Conservation (phyloP, 257 asterid species). For the Jacaranda copaia region DNA sequence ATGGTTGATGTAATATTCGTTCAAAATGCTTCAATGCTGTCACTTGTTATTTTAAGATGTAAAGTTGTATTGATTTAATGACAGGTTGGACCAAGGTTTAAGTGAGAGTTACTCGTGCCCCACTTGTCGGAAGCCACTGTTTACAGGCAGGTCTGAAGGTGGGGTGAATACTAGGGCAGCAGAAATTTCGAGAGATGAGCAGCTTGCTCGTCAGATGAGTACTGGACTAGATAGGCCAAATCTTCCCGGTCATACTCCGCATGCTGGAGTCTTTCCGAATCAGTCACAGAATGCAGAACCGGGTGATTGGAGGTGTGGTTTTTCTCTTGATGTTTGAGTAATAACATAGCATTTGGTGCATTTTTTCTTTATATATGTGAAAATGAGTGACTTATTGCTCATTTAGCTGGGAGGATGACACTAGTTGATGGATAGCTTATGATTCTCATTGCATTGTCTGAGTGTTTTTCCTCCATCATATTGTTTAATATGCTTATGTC, state of each 20-base stretch:
- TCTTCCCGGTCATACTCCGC: conserved; percentile 66
- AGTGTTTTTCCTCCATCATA: neutral
- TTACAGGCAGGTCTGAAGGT: conserved; percentile 61
- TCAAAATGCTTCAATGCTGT: conserved; percentile 12
- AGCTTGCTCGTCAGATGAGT: conserved; percentile 91
- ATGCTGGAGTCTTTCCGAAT: conserved; percentile 63
- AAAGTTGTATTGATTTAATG: conserved; percentile 31
- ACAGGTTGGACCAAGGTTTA: conserved; percentile 92
- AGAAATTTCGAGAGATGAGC: conserved; percentile 81
- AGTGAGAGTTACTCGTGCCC: conserved; percentile 94
- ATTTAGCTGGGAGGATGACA: conserved; percentile 14
- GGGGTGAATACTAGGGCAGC: conserved; percentile 52
- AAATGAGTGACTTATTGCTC: conserved; percentile 8
- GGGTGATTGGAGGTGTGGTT: conserved; percentile 67
- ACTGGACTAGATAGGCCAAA: conserved; percentile 72
- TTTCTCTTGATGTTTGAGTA: conserved; percentile 26
- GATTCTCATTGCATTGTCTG: conserved; percentile 8
- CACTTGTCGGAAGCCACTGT: conserved; percentile 93
- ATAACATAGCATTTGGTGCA: conserved; percentile 7
- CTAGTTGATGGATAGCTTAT: neutral
- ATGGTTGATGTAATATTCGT: conserved; percentile 35
- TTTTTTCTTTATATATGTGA: neutral
- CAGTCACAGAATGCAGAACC: conserved; percentile 69
- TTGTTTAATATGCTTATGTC: conserved; percentile 1
- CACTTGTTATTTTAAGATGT: conserved; percentile 15